Evolutionary conservation across 108 stramenopile genomes (phyloP), one percentile per base, ranked within the genome.

Genomic region (Phaeodactylum tricornutum): DNA sequence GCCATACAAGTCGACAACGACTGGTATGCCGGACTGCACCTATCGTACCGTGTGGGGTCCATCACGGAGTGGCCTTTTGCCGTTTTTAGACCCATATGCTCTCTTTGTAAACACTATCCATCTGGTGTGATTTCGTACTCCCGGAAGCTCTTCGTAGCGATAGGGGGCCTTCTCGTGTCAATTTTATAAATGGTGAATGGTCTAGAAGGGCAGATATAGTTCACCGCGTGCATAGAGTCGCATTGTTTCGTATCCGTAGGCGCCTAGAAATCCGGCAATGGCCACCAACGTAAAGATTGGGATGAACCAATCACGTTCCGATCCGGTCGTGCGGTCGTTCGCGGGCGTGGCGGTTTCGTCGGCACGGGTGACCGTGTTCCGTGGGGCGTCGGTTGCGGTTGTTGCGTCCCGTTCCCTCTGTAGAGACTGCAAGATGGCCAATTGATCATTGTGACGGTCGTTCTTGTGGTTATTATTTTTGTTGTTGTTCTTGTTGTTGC

Each of bases 231-330:
- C 48, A 31, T 68, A 66, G n/a, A 84, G 48, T 8, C 82, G 51
- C 35, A 79, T 29, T n/a, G 72, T 79, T 79, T 84, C 82, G 54
- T 84, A 84, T 0, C 77, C 77, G 54, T 84, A 84, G 7, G 73
- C 26, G 7, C 82, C 74, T 37, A 61, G 49, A 19, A 84, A 71
- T 21, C 82, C 82, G 0, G 61, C 41, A 0, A 84, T 24, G 4
- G 74, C 61, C 24, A 77, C 69, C 32, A 76, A 20, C 1, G 82
- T 59, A 59, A 84, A 71, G 24, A 84, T 77, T 7, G 82, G 82
- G 43, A 84, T 84, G 36, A 84, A 84, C 55, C 76, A 50, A 56
- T 75, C 74, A 23, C 68, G 43, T 58, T 75, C 64, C 11, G 8
- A 8, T 8, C 12, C 11, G 8, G 33, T 8, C 33, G 8, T 8